phyloP scores from a whole-genome alignment of 2,329 filamentous ascomycete genomes.

The Colletotrichum viniferum region DNA sequence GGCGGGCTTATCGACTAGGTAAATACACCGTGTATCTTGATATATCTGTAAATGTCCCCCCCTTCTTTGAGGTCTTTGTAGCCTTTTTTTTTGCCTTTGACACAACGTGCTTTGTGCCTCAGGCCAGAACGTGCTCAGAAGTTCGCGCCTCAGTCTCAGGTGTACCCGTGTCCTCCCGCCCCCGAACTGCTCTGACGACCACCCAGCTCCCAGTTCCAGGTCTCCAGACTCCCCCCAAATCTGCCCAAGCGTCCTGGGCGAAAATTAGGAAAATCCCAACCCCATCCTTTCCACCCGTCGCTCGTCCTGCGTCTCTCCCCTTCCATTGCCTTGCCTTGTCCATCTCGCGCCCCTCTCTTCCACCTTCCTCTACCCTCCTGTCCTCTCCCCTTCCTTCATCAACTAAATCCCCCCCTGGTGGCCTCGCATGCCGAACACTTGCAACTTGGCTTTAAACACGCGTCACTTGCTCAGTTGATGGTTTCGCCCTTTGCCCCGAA shows the following conservation, averaged over 20 bases:
- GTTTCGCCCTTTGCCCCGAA: constrained; percentile 12
- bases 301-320: constrained; percentile 8
- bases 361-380: neutral
- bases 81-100: neutral
- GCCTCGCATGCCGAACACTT: constrained; percentile 13
- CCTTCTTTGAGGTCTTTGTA: neutral
- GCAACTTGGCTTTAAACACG: constrained; percentile 8
- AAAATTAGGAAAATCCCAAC: constrained; percentile 30
- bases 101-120: neutral
- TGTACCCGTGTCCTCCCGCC: neutral
- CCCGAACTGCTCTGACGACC: neutral
- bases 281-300: constrained; percentile 26
- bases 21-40: neutral
- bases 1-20: neutral
- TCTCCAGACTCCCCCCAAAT: constrained; percentile 16
- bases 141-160: constrained; percentile 17
- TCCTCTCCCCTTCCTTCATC: constrained; percentile 9
- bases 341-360: constrained; percentile 7
- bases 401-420: constrained; percentile 8
- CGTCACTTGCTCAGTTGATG: constrained; percentile 20
- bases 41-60: neutral
- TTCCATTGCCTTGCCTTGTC: constrained; percentile 9
- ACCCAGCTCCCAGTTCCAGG: constrained; percentile 8
- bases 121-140: constrained; percentile 19
- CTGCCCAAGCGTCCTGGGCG: constrained; percentile 23